A percentile compares a stretch with the other conserved stretches of the same genome.
Evolutionary conservation across 805 yeast species (phyloP).

Genomic region (Saturnispora ahearnii): DNA sequence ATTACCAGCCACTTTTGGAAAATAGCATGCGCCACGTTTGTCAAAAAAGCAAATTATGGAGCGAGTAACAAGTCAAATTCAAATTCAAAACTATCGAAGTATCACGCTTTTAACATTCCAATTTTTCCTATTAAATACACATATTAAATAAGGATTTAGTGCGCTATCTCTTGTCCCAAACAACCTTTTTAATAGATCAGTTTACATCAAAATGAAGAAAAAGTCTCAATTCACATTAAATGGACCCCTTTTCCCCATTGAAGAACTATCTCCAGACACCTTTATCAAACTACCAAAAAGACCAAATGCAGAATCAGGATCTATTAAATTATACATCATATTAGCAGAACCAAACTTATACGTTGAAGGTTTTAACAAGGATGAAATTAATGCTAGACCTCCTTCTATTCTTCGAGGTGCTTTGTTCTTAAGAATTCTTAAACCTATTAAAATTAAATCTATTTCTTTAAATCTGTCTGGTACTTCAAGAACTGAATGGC

Average conservation of each 20-base stretch:
- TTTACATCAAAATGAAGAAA: neutral
- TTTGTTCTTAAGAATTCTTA: conserved; percentile 55
- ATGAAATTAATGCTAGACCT: conserved; percentile 56
- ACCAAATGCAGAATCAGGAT: conserved; percentile 52
- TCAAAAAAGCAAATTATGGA: neutral
- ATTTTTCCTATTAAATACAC: too few relatives aligned
- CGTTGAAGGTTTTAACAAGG: conserved; percentile 68
- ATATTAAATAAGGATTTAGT: too few relatives aligned
- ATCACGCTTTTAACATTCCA: too few relatives aligned
- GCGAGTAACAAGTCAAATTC: neutral
- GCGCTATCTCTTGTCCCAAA: too few relatives aligned
- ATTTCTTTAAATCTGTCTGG: conserved; percentile 61
- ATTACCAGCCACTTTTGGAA: too few relatives aligned
- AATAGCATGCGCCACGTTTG: neutral
- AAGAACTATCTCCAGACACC: conserved; percentile 29
- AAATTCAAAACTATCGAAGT: too few relatives aligned
- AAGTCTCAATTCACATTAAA: neutral
- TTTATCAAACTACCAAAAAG: conserved; percentile 43
- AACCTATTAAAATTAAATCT: conserved; percentile 61
- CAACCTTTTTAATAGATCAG: neutral
- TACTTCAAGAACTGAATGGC: conserved; percentile 80
- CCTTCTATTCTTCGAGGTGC: conserved; percentile 81
- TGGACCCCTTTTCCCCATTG: conserved; percentile 43
- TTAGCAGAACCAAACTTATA: conserved; percentile 76
- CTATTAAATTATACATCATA: conserved; percentile 61